A percentile compares a stretch with the other conserved stretches of the same genome.
Evolutionary conservation across 371 early-diverging fungal species (phyloP).

Genomic region (Mortierella sp.): DNA sequence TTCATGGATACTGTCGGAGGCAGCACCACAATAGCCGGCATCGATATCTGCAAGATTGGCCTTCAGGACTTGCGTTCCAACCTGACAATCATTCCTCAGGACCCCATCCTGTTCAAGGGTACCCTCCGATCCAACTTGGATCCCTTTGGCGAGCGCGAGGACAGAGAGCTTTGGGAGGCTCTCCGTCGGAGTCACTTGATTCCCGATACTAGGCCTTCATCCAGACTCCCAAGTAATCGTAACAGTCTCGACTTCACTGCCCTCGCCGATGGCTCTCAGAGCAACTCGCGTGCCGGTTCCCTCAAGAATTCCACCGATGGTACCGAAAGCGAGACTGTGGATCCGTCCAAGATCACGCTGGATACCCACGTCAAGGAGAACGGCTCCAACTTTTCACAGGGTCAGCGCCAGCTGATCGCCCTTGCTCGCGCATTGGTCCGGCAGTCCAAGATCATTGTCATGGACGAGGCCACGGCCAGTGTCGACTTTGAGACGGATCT

Average conservation of each 20-base stretch:
- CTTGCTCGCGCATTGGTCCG: constrained; percentile 84
- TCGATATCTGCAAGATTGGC: constrained; percentile 75
- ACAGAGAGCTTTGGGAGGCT: constrained; percentile 78
- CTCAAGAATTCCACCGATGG: constrained; percentile 14
- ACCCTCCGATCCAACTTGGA: constrained; percentile 79
- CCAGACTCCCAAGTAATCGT: constrained; percentile 25
- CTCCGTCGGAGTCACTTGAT: constrained; percentile 64
- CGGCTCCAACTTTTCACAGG: constrained; percentile 83
- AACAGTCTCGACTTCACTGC: constrained; percentile 22
- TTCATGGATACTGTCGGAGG: constrained; percentile 77
- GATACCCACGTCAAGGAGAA: constrained; percentile 72
- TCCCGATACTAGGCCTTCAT: constrained; percentile 28
- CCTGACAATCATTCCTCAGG: constrained; percentile 83
- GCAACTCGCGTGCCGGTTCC: constrained; percentile 26
- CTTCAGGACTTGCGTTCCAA: constrained; percentile 73
- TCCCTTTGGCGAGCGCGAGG: constrained; percentile 71
- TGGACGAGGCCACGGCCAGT: constrained; percentile 90
- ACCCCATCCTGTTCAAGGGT: constrained; percentile 75
- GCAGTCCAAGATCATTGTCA: constrained; percentile 73
- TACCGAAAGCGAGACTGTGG: constrained; percentile 25
- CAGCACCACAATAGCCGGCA: constrained; percentile 73
- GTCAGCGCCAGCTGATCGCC: constrained; percentile 86
- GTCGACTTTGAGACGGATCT: constrained; percentile 78
- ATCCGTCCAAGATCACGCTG: constrained; percentile 56
- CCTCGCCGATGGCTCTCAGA: background rate